These are phyloP conservation scores for Salmacisia buchloeana DNA, from an alignment of 1,284 basidiomycete species.

Conservation along the genomic window DNA sequence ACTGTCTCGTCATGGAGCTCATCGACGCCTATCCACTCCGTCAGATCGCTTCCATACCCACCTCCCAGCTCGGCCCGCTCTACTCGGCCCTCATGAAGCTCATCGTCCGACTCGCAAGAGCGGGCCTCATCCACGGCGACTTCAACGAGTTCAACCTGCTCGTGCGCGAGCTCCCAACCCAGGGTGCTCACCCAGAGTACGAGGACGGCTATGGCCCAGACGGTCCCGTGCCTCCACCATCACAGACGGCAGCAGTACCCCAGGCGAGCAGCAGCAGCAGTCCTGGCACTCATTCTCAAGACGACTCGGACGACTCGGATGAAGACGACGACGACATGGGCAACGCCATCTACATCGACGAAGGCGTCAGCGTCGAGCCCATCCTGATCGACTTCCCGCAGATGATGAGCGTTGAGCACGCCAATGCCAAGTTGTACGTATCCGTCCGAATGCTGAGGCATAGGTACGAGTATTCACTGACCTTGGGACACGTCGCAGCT, in stretches of 20 bases:
- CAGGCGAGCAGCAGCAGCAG: conserved; percentile 6
- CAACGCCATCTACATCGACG: conserved; percentile 63
- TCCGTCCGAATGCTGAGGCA: neutral
- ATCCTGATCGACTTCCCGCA: conserved; percentile 98
- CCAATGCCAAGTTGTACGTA: conserved; percentile 89
- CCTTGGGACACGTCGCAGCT: conserved; percentile 60
- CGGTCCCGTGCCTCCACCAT: neutral
- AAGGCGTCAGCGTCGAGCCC: conserved; percentile 68
- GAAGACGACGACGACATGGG: conserved; percentile 20
- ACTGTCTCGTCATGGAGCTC: conserved; percentile 92
- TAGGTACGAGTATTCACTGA: neutral
- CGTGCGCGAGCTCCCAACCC: conserved; percentile 58
- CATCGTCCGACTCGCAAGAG: conserved; percentile 85
- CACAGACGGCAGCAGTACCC: conserved; percentile 3
- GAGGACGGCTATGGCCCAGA: conserved; percentile 13
- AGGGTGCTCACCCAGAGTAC: conserved; percentile 4
- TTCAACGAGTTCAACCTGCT: conserved; percentile 99
- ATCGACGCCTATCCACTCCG: conserved; percentile 96
- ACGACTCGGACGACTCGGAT: conserved; percentile 11
- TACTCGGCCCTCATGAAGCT: conserved; percentile 92
- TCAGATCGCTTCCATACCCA: conserved; percentile 75
- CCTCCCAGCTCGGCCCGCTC: conserved; percentile 68
- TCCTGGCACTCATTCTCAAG: neutral
- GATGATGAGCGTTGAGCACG: conserved; percentile 96
- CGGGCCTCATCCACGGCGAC: conserved; percentile 94